A percentile compares a stretch with the other conserved stretches of the same genome.
These are phyloP conservation scores for Aspergillus sp. DNA, from an alignment of 2,329 filamentous ascomycete genomes.

Conservation along the genomic window DNA sequence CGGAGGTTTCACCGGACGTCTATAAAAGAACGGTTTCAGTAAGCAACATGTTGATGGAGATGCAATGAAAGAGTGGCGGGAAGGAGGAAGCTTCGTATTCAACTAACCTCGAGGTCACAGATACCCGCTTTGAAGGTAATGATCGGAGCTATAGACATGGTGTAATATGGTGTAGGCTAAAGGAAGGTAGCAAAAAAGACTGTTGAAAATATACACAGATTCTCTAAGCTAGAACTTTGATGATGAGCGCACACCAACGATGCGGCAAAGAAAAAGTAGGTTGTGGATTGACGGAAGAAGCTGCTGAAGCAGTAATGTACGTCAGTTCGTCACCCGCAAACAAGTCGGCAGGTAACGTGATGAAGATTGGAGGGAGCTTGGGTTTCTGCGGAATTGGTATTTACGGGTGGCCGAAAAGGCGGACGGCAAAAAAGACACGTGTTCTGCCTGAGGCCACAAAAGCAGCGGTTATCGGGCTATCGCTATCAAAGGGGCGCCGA, in stretches of 20 bases:
- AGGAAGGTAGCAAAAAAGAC: conserved; percentile 2
- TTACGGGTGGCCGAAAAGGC: conserved; percentile 1
- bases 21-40: conserved; percentile 24
- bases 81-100: conserved; percentile 1
- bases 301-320: conserved; percentile 10
- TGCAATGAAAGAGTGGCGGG: not conserved
- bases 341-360: not conserved
- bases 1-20: conserved; percentile 62
- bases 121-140: conserved; percentile 96
- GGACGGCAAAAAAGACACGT: not conserved
- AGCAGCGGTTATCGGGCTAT: conserved; percentile 12
- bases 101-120: conserved; percentile 79
- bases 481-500: conserved; percentile 24
- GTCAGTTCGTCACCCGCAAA: conserved; percentile 8
- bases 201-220: not conserved
- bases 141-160: conserved; percentile 80
- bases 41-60: not conserved
- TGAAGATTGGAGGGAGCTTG: conserved; percentile 12
- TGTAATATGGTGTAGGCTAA: conserved; percentile 22
- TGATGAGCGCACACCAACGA: not conserved
- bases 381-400: conserved; percentile 13
- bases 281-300: not conserved
- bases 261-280: not conserved
- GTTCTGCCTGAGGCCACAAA: conserved; percentile 16
- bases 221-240: not conserved